phyloP scores from a whole-genome alignment of 2,329 filamentous ascomycete genomes.

The Fusarium praegraminearum region DNA sequence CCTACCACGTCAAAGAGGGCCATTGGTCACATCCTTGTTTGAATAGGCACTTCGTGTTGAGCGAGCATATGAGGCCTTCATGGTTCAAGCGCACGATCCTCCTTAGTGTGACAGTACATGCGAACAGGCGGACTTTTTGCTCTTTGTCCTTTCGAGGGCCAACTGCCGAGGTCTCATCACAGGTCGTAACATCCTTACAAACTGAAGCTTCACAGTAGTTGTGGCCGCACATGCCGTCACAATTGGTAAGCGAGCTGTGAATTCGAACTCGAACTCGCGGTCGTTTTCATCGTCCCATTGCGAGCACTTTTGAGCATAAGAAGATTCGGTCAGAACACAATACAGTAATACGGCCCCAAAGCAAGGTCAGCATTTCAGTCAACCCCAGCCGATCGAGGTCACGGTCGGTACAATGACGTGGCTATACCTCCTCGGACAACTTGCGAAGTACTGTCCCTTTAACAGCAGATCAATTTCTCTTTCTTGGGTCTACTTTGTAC shows the following conservation, averaged over 20 bases:
- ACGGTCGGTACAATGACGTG: constrained; percentile 47
- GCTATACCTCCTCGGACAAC: constrained; percentile 34
- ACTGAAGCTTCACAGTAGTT: constrained; percentile 25
- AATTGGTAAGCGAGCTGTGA: neutral
- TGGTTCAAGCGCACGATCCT: neutral
- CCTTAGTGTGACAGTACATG: neutral
- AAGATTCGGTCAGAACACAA: neutral
- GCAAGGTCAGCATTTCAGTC: constrained; percentile 23
- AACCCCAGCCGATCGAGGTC: constrained; percentile 46
- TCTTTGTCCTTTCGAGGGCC: neutral
- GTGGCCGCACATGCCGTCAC: constrained; percentile 7
- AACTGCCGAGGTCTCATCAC: constrained; percentile 33
- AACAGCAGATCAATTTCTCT: constrained; percentile 39
- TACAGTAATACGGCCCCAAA: constrained; percentile 28
- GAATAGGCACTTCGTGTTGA: constrained; percentile 2
- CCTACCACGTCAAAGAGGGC: constrained; percentile 12
- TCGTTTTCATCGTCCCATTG: constrained; percentile 8
- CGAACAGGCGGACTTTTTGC: neutral
- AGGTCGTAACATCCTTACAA: constrained; percentile 16
- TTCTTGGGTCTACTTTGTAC: constrained; percentile 30
- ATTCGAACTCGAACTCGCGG: neutral
- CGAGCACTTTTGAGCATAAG: constrained; percentile 1
- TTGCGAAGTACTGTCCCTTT: constrained; percentile 11
- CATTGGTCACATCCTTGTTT: constrained; percentile 4
- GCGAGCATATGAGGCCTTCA: constrained; percentile 25